phyloP scores from a whole-genome alignment of 2,329 filamentous ascomycete species.

The Byssothecium circinans region DNA sequence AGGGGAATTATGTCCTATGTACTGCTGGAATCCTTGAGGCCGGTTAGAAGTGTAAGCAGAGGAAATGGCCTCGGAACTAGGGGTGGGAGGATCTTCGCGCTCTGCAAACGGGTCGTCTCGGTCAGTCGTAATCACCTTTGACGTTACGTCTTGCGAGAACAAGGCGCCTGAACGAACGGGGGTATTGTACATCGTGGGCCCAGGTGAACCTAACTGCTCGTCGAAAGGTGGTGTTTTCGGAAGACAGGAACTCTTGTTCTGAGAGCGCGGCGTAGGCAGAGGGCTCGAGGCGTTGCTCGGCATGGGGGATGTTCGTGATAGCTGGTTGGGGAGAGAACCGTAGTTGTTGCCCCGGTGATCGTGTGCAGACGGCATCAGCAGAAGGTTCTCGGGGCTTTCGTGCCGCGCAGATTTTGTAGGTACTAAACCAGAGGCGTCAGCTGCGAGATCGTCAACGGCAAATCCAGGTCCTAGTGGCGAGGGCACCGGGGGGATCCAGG shows the following conservation, averaged over 20 bases:
- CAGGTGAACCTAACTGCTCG: too few species aligned
- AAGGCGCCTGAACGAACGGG: too few species aligned
- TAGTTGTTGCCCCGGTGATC: too few species aligned
- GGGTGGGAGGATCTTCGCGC: neutral
- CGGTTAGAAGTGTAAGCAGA: neutral
- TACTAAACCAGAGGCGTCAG: slow-evolving; percentile 4
- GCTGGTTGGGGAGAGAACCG: too few species aligned
- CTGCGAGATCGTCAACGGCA: neutral
- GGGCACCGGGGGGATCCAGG: slow-evolving; percentile 1
- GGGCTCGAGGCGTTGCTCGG: too few species aligned
- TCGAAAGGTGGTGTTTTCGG: too few species aligned
- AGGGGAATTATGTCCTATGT: neutral
- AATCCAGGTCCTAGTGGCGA: slow-evolving; percentile 5
- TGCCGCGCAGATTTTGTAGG: neutral
- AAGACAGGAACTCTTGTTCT: too few species aligned
- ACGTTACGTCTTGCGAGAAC: neutral
- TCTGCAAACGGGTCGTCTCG: neutral
- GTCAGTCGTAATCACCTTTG: neutral
- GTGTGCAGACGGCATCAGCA: neutral
- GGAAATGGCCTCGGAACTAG: neutral
- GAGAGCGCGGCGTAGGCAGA: too few species aligned
- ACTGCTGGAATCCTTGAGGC: neutral
- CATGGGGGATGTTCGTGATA: too few species aligned
- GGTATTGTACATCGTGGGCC: too few species aligned
- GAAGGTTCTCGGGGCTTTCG: neutral